A percentile compares a stretch with the other conserved stretches of the same genome.
These are phyloP conservation scores for Sisymbrium altissimum DNA, from an alignment of 345 rosid species.

Conservation along the genomic window DNA sequence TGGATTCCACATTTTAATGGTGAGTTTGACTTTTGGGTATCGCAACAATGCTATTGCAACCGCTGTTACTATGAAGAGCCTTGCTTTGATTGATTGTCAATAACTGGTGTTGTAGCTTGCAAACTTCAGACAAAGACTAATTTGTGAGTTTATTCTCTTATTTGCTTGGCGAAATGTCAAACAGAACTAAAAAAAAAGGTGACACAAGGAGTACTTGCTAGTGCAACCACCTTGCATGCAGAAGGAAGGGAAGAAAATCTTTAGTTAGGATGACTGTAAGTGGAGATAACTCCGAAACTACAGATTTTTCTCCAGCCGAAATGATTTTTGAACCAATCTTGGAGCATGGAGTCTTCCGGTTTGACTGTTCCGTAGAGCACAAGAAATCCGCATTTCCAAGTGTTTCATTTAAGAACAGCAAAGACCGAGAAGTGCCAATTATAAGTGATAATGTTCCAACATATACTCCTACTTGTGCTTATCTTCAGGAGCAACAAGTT, in stretches of 20 bases:
- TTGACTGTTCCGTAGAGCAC: slow-evolving; percentile 57
- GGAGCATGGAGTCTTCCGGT: slow-evolving; percentile 72
- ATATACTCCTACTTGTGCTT: slow-evolving; percentile 46
- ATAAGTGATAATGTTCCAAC: slow-evolving; percentile 41
- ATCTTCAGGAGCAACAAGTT: slow-evolving; percentile 47
- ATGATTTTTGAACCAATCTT: slow-evolving; percentile 70
- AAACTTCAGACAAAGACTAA: background rate
- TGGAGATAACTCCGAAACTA: slow-evolving; percentile 33
- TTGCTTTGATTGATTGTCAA: too few relatives aligned
- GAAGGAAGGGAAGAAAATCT: slow-evolving; percentile 30
- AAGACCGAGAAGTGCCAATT: slow-evolving; percentile 53
- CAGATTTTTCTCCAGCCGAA: slow-evolving; percentile 31
- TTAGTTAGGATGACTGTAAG: slow-evolving; percentile 39
- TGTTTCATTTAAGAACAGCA: slow-evolving; percentile 52
- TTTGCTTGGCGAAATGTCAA: slow-evolving; percentile 13
- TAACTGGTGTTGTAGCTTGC: background rate
- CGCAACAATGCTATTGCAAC: background rate
- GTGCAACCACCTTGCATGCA: slow-evolving; percentile 34
- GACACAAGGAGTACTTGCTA: slow-evolving; percentile 3
- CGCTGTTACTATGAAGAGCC: background rate
- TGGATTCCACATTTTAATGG: background rate
- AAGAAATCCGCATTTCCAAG: slow-evolving; percentile 63
- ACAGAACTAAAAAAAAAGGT: slow-evolving; percentile 13
- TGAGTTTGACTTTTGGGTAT: background rate
- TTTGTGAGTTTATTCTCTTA: background rate